These are phyloP conservation scores for Polychytrium aggregatum DNA, from an alignment of 192 early-diverging fungal genomes.

Conservation along the genomic window DNA sequence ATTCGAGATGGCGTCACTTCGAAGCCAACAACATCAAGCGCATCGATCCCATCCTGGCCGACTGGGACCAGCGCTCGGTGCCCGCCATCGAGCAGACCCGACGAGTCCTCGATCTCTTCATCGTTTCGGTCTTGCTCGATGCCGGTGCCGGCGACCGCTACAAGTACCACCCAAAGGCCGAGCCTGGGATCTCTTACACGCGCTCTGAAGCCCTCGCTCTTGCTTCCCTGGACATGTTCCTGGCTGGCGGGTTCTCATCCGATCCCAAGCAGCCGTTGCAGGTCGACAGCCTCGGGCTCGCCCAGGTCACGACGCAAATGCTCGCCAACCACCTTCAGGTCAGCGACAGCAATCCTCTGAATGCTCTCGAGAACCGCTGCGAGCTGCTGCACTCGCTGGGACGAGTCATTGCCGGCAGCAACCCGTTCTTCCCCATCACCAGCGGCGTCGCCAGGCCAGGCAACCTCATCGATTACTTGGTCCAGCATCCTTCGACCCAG, in stretches of 20 bases:
- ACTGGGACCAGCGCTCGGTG: constrained; percentile 32
- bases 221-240: constrained; percentile 68
- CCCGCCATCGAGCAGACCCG: constrained; percentile 29
- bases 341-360: constrained; percentile 59
- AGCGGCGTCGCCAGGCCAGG: constrained; percentile 56
- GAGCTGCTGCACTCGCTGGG: constrained; percentile 58
- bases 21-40: constrained; percentile 27
- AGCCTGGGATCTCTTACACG: constrained; percentile 28
- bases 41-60: constrained; percentile 9
- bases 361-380: constrained; percentile 67
- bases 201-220: constrained; percentile 81
- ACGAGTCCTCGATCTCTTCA: constrained; percentile 69
- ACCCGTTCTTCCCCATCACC: constrained; percentile 44
- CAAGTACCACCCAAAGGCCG: constrained; percentile 33
- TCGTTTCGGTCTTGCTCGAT: constrained; percentile 84
- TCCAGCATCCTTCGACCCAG: constrained; percentile 40
- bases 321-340: constrained; percentile 70
- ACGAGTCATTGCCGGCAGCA: constrained; percentile 29
- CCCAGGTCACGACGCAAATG: constrained; percentile 31
- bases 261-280: constrained; percentile 41
- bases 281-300: constrained; percentile 56
- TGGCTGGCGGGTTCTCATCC: constrained; percentile 63
- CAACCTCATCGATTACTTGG: constrained; percentile 70
- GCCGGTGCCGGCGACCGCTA: constrained; percentile 82
- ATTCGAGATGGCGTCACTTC: constrained; percentile 83